Evolutionary conservation across 768 basidiomycete genomes (phyloP), one percentile per base, ranked within the genome.

Genomic region (Rubroboletus satanas): DNA sequence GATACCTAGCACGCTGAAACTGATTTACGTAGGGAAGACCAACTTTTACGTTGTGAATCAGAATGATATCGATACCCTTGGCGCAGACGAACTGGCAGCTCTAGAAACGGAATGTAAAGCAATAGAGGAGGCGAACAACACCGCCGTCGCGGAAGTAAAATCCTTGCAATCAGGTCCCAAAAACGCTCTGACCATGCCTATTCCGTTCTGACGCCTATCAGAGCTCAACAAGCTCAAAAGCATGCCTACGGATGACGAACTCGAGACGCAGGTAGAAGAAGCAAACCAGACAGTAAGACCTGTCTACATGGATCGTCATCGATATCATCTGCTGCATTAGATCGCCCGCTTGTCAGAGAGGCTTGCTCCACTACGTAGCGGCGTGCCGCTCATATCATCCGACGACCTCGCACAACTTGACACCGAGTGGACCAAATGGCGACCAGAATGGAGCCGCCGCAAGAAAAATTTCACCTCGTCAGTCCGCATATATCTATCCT

Each of bases 31-130:
- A 93, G 90, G 89, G 10, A 93, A 97, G 71, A 87, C 84, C 3
- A 85, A 85, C 0, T 88, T 95, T 68, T 97, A 92, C 64, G 91
- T 94, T 12, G 83, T 83, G 35, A 93, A 93, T 58, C 88, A 96
- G 72, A 79, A 79, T 17, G 83, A 83, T 28, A 77, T 91, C 49
- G 81, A 85, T 29, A 77, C 83, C 23, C 76, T 92, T 51, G 80
- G 85, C 6, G 69, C 80, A 0, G 83, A 83, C 45, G 80, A 84
- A 52, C 73, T 92, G 28, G 72, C 80, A 12, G 71, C 72, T 2
- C 77, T 94, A 10, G 83, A 90, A 59, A 67, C 67, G 1, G 85
- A 90, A 60, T 74, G 79, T 53, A 80, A 81, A 52, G 59, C 69
- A 4, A 66, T 83, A 12, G 80, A 83, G 44, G 88, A 88, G 56